Evolutionary conservation across 78 protist species (phyloP).

Genomic region (Speleostelium caveatum): DNA sequence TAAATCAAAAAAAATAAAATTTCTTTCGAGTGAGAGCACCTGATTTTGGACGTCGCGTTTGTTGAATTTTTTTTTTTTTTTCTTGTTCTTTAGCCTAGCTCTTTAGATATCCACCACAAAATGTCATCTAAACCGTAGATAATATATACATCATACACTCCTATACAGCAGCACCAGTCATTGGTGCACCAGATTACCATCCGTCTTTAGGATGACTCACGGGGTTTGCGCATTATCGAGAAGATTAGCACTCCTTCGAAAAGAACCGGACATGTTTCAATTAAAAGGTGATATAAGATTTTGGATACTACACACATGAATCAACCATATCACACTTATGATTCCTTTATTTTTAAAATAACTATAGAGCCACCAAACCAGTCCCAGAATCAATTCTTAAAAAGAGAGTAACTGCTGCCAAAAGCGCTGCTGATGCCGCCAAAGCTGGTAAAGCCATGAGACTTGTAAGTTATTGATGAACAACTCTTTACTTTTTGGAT

Average conservation of each 20-base stretch:
- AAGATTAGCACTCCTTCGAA: conserved; percentile 73
- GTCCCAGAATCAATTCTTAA: conserved; percentile 81
- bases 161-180: not conserved
- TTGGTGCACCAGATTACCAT: too few relatives aligned
- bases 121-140: conserved; percentile 66
- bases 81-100: not conserved
- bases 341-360: conserved; percentile 5
- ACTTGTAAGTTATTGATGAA: conserved; percentile 18
- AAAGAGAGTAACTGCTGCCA: conserved; percentile 73
- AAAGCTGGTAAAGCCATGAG: conserved; percentile 20
- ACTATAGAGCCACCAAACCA: conserved; percentile 59
- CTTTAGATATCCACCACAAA: conserved; percentile 4
- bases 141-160: not conserved
- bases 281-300: too few relatives aligned
- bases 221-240: too few relatives aligned
- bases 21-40: not conserved
- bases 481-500: too few relatives aligned
- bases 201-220: too few relatives aligned
- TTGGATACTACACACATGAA: not conserved
- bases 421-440: conserved; percentile 56
- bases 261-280: conserved; percentile 69
- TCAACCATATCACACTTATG: conserved; percentile 9
- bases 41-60: not conserved
- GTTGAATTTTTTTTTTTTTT: not conserved
- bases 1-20: not conserved